A percentile compares a stretch with the other conserved stretches of the same genome.
These are phyloP conservation scores for Populus tremula DNA, from an alignment of 345 rosid species.

Conservation along the genomic window DNA sequence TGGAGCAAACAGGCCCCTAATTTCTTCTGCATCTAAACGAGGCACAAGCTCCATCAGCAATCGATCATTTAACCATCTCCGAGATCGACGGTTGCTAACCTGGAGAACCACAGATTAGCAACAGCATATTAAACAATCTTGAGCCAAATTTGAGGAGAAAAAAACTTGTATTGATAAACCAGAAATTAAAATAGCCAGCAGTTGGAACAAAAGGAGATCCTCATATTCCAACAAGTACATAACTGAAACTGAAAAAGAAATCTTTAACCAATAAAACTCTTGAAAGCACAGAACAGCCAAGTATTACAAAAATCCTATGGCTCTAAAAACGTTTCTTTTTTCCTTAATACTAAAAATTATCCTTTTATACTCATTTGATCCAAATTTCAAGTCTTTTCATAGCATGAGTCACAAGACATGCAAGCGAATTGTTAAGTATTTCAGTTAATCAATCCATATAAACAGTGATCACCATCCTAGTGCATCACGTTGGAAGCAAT, in stretches of 20 bases:
- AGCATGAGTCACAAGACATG: no score
- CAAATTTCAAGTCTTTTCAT: no score
- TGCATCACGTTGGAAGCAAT: no score
- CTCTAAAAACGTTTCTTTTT: no score
- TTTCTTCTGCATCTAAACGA: slow-evolving; percentile 75
- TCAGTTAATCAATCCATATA: no score
- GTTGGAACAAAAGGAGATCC: neutral
- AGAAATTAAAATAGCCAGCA: neutral
- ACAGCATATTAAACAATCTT: neutral
- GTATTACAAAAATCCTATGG: no score
- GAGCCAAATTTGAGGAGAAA: neutral
- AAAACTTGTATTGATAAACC: neutral
- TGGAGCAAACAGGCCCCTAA: slow-evolving; percentile 95
- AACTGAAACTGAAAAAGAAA: neutral
- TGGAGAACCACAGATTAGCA: slow-evolving; percentile 18
- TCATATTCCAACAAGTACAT: neutral
- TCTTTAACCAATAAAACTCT: neutral
- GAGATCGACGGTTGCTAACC: slow-evolving; percentile 83
- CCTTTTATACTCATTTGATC: no score
- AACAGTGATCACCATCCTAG: no score
- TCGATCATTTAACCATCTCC: slow-evolving; percentile 91
- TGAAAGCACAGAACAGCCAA: no score
- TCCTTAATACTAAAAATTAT: no score
- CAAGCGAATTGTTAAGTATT: no score
- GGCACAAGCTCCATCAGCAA: slow-evolving; percentile 97